phyloP scores from a whole-genome alignment of 805 yeast genomes.

The Candida michaelii region DNA sequence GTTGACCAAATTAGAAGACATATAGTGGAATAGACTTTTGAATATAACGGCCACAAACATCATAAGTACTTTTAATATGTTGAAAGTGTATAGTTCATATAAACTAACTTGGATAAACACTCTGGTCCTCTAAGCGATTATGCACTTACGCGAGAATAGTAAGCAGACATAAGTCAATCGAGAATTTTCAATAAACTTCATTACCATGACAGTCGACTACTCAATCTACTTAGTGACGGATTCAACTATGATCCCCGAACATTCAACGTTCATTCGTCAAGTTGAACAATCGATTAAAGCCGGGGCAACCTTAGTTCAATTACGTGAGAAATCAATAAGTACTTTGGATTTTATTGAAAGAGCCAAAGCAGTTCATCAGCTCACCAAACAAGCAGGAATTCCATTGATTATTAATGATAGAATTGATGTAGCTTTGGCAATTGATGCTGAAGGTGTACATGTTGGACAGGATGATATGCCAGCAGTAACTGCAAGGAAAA shows the following conservation, averaged over 20 bases:
- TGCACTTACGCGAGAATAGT: slow-evolving; percentile 10
- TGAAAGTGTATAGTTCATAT: too few relatives aligned
- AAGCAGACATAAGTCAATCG: neutral
- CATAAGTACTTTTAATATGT: too few relatives aligned
- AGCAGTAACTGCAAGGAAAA: slow-evolving; percentile 52
- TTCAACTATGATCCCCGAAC: slow-evolving; percentile 66
- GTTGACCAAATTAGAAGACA: too few relatives aligned
- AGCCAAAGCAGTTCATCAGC: slow-evolving; percentile 58
- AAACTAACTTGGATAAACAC: too few relatives aligned
- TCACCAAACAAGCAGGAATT: slow-evolving; percentile 59
- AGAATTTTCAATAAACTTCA: neutral
- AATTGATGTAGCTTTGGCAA: slow-evolving; percentile 84
- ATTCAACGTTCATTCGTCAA: slow-evolving; percentile 51
- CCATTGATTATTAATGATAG: slow-evolving; percentile 87
- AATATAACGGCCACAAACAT: too few relatives aligned
- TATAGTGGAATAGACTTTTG: too few relatives aligned
- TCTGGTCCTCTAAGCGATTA: slow-evolving; percentile 9
- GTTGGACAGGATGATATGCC: slow-evolving; percentile 92
- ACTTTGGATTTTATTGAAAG: slow-evolving; percentile 65
- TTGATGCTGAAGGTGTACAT: slow-evolving; percentile 89
- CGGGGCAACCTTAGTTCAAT: slow-evolving; percentile 80
- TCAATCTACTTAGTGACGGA: slow-evolving; percentile 79
- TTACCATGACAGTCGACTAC: slow-evolving; percentile 40
- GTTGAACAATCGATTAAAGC: slow-evolving; percentile 61
- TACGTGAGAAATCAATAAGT: slow-evolving; percentile 73